Conservation (phyloP, 371 early-diverging fungal species). For the Mortierella polycephala region DNA sequence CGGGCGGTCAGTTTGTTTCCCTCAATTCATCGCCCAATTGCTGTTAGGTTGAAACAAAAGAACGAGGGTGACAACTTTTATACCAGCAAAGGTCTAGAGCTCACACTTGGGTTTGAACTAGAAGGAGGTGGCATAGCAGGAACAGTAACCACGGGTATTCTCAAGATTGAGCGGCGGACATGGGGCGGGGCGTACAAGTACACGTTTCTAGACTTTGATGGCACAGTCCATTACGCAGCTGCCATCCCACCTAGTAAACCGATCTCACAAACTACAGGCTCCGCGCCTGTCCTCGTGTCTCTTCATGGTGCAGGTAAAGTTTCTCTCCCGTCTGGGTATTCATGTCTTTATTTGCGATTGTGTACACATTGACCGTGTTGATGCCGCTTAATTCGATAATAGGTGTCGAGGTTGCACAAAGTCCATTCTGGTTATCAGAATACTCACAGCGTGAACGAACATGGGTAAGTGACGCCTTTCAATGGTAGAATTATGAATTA, state of each 20-base stretch:
- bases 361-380: background rate
- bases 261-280: slow-evolving; percentile 23
- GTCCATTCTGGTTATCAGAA: slow-evolving; percentile 33
- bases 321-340: background rate
- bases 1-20: slow-evolving; percentile 14
- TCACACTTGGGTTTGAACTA: slow-evolving; percentile 41
- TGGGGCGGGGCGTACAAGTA: slow-evolving; percentile 62
- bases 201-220: slow-evolving; percentile 75
- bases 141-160: slow-evolving; percentile 12
- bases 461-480: slow-evolving; percentile 24
- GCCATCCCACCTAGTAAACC: slow-evolving; percentile 61
- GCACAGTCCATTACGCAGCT: slow-evolving; percentile 71
- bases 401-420: slow-evolving; percentile 33
- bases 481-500: background rate
- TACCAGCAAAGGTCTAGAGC: background rate
- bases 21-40: slow-evolving; percentile 27
- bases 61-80: no score
- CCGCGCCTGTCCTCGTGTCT: slow-evolving; percentile 68
- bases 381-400: background rate
- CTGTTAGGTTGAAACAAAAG: slow-evolving; percentile 7
- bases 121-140: background rate
- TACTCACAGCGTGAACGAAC: slow-evolving; percentile 31
- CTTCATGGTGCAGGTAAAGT: slow-evolving; percentile 77
- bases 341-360: background rate
- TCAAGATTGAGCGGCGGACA: slow-evolving; percentile 13